Conservation (phyloP, 2,329 filamentous ascomycete species). For the Neonectria hederae region DNA sequence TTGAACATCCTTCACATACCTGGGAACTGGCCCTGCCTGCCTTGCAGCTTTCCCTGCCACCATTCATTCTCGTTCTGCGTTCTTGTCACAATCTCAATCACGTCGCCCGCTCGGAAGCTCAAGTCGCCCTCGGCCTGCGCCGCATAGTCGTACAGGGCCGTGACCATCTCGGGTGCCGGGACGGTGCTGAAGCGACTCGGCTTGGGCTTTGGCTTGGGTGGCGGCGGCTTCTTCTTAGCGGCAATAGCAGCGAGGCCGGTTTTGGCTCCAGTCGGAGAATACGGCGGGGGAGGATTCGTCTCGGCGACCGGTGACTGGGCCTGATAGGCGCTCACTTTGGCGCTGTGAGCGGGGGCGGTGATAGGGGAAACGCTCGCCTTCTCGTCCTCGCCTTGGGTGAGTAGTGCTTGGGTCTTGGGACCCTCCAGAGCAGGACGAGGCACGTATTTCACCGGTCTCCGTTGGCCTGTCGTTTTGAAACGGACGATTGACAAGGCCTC, state of each 20-base stretch:
- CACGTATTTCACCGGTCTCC: conserved; percentile 66
- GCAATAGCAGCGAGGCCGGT: conserved; percentile 57
- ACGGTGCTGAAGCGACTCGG: conserved; percentile 75
- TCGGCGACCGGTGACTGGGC: conserved; percentile 55
- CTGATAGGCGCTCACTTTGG: conserved; percentile 49
- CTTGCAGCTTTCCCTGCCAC: conserved; percentile 88
- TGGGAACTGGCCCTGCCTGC: conserved; percentile 90
- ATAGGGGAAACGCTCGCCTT: conserved; percentile 29
- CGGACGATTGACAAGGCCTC: conserved; percentile 87
- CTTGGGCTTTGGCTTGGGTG: conserved; percentile 76
- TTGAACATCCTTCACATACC: conserved; percentile 65
- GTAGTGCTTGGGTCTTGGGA: conserved; percentile 58
- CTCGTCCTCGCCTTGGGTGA: conserved; percentile 59
- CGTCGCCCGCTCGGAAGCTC: conserved; percentile 86
- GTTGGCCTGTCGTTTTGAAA: conserved; percentile 87
- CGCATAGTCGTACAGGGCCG: conserved; percentile 94
- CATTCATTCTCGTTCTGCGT: conserved; percentile 96
- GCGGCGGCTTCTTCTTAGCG: conserved; percentile 73
- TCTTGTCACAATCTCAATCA: conserved; percentile 85
- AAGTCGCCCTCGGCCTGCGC: conserved; percentile 95
- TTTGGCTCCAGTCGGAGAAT: conserved; percentile 60
- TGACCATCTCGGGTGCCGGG: conserved; percentile 78
- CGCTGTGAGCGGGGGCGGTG: conserved; percentile 30
- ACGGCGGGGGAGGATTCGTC: conserved; percentile 73
- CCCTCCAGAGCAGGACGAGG: conserved; percentile 63